phyloP scores from a whole-genome alignment of 768 basidiomycete genomes.

The Mycena pura region DNA sequence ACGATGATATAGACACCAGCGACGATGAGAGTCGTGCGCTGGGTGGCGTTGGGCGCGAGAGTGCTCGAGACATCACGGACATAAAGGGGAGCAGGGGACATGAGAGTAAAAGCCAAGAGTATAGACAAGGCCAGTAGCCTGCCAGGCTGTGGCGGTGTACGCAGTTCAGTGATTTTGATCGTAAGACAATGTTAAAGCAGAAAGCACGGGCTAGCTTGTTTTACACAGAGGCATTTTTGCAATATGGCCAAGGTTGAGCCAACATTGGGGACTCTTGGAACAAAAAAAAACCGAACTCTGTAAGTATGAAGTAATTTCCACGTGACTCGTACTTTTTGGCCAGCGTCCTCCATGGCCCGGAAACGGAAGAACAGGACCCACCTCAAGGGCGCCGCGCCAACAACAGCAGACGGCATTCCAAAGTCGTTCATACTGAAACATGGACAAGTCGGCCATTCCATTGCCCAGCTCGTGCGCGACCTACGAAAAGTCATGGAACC shows the following conservation, averaged over 20 bases:
- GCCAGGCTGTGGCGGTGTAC: too few species aligned
- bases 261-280: too few species aligned
- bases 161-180: too few species aligned
- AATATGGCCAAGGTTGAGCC: too few species aligned
- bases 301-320: too few species aligned
- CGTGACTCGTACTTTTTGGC: not conserved
- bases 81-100: slow-evolving; percentile 1
- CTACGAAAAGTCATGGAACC: slow-evolving; percentile 97
- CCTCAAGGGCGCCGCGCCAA: slow-evolving; percentile 61
- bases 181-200: too few species aligned
- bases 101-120: not conserved
- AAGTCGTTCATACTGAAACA: slow-evolving; percentile 98
- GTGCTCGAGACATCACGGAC: slow-evolving; percentile 9
- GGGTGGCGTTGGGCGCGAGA: slow-evolving; percentile 74
- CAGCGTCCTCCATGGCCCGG: slow-evolving; percentile 60
- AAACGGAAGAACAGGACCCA: slow-evolving; percentile 84
- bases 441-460: slow-evolving; percentile 87
- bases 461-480: slow-evolving; percentile 90
- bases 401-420: slow-evolving; percentile 53
- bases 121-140: too few species aligned
- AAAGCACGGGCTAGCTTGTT: too few species aligned
- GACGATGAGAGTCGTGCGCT: slow-evolving; percentile 78
- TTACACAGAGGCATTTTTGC: too few species aligned
- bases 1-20: slow-evolving; percentile 76
- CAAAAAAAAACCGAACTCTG: too few species aligned